Percentiles rank a stretch among this genome's conserved stretches.
Evolutionary conservation across 306 rosid genomes (phyloP).

Genomic region (Quercus glauca): DNA sequence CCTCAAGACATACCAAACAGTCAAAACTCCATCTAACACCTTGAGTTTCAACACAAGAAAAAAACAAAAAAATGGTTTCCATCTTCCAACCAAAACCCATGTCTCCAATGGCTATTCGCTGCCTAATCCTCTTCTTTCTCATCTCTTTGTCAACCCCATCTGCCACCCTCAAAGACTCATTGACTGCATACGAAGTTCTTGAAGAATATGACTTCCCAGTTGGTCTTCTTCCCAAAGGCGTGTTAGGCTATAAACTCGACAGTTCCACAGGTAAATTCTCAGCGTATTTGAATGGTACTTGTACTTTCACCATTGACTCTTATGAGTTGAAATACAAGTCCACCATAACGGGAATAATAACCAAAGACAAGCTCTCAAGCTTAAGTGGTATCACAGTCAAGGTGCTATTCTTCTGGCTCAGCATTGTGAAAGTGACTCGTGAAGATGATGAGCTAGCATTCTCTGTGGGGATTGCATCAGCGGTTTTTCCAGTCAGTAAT

Average conservation of each 20-base stretch:
- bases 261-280: slow-evolving; percentile 49
- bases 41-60: background rate
- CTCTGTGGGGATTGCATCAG: slow-evolving; percentile 59
- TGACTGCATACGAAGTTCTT: slow-evolving; percentile 41
- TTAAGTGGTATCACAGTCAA: slow-evolving; percentile 47
- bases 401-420: slow-evolving; percentile 43
- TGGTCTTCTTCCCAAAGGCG: slow-evolving; percentile 58
- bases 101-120: slow-evolving; percentile 8
- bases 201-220: slow-evolving; percentile 46
- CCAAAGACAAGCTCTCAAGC: slow-evolving; percentile 35
- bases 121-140: slow-evolving; percentile 14
- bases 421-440: slow-evolving; percentile 35
- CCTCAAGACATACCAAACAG: slow-evolving; percentile 1
- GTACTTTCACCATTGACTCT: slow-evolving; percentile 32
- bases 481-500: slow-evolving; percentile 36
- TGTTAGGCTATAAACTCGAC: slow-evolving; percentile 35
- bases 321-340: slow-evolving; percentile 50
- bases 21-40: background rate
- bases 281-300: slow-evolving; percentile 35
- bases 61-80: slow-evolving; percentile 10
- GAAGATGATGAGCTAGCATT: slow-evolving; percentile 36
- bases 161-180: background rate
- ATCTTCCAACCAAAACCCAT: slow-evolving; percentile 3
- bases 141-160: slow-evolving; percentile 21
- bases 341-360: slow-evolving; percentile 43